Evolutionary conservation across 768 basidiomycete genomes (phyloP).

Genomic region (Mycena belliarum): DNA sequence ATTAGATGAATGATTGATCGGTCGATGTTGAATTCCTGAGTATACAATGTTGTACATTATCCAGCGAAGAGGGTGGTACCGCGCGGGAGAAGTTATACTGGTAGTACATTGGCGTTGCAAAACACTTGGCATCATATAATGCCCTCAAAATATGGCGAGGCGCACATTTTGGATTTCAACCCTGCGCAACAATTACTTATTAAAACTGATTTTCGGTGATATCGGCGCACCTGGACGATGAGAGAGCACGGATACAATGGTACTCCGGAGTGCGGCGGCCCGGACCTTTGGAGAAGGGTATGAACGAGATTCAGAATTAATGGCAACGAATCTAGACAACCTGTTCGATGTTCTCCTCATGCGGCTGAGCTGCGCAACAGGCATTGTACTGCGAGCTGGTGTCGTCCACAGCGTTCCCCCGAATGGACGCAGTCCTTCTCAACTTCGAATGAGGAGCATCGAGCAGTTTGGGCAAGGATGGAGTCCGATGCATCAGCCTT

Average conservation of each 20-base stretch:
- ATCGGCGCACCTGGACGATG: conserved; percentile 22
- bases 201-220: too few species aligned
- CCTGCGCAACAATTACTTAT: too few species aligned
- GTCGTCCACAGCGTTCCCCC: conserved; percentile 15
- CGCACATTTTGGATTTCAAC: conserved; percentile 12
- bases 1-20: conserved; percentile 27
- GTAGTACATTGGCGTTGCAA: neutral
- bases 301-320: neutral
- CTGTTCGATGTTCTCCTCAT: neutral
- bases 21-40: conserved; percentile 14
- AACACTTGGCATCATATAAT: too few species aligned
- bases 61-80: neutral
- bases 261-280: conserved; percentile 33
- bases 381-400: neutral
- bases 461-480: neutral
- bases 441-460: neutral
- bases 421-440: neutral
- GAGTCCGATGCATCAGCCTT: neutral
- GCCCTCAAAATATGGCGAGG: conserved; percentile 24
- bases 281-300: neutral
- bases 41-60: conserved; percentile 10
- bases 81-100: neutral
- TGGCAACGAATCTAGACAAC: neutral
- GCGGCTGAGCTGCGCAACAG: neutral
- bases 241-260: conserved; percentile 38